Evolutionary conservation across 2,329 filamentous ascomycete species (phyloP), one percentile per base, ranked within the genome.

Genomic region (Purpureocillium takamizusanense): DNA sequence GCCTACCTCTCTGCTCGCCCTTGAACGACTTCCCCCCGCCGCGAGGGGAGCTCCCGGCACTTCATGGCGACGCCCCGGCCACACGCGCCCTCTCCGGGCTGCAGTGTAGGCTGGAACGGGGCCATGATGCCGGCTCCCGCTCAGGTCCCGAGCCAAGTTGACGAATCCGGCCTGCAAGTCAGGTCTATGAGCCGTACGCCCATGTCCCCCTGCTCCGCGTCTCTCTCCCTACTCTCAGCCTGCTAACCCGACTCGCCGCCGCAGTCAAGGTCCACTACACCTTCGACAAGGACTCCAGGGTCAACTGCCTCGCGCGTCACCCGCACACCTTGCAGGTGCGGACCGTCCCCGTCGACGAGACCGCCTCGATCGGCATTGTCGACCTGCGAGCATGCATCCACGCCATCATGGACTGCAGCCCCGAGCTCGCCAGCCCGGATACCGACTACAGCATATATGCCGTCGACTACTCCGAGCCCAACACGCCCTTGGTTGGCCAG

Each of bases 251-350:
- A 12, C n/a, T 14, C 14, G 8, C 31, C 36, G 31, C 29, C 48
- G 31, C 61, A 94, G 89, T 97, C 62, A 97, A 97, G 72, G 84
- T 97, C 36, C 81, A 94, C 44, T 98, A 97, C 64, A 95, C 88
- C 25, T 95, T 97, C 64, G 89, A 97, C 60, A 81, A 82, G 55
- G 82, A 90, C 49, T 83, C 79, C 64, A 88, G 88, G 62, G 82
- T 87, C 46, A 89, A 90, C 56, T 95, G 88, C 61, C 73, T 98
- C 36, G 89, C 90, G 42, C 78, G 90, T 52, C 83, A 86, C 69
- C 83, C 86, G 14, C 81, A 90, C 42, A 73, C 83, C 13, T 70
- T 95, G 41, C 74, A 83, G 37, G 78, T 95, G 29, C 86, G 88
- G 52, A 86, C 87, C 3, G 76, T 94, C 12, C 74, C 78, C 17